A percentile compares a stretch with the other conserved stretches of the same genome.
These are phyloP conservation scores for Nakazawaea populi DNA, from an alignment of 805 yeast species.

Conservation along the genomic window DNA sequence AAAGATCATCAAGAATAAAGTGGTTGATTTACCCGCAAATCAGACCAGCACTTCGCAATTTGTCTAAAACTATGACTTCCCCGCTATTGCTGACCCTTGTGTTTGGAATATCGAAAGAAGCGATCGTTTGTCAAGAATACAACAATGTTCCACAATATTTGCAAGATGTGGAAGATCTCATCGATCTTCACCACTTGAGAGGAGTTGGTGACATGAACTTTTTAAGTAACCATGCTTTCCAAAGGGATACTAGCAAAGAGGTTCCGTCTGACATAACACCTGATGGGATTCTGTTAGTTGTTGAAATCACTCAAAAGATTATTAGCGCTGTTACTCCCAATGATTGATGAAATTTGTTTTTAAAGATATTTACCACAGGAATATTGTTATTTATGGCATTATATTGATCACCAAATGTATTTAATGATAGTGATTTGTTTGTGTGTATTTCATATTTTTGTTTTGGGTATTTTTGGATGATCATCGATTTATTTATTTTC, in stretches of 20 bases:
- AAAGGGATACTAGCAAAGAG: background rate
- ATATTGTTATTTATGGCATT: too few species aligned
- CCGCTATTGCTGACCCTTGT: constrained; percentile 7
- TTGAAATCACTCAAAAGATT: constrained; percentile 1
- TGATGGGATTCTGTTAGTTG: background rate
- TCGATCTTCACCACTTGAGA: constrained; percentile 17
- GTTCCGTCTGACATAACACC: background rate
- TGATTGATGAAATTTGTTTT: background rate
- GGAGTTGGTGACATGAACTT: constrained; percentile 18
- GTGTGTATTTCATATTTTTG: background rate
- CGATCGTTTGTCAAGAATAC: constrained; percentile 27
- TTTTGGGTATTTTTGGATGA: background rate
- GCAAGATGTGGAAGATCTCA: constrained; percentile 14
- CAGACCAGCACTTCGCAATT: constrained; percentile 1
- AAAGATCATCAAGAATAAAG: constrained; percentile 12
- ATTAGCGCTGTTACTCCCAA: constrained; percentile 3
- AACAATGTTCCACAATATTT: constrained; percentile 17
- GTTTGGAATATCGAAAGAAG: constrained; percentile 9
- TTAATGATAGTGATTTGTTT: background rate
- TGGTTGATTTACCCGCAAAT: constrained; percentile 13
- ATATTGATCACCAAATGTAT: background rate
- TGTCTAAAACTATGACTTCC: constrained; percentile 5
- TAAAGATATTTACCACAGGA: too few species aligned
- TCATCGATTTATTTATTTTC: too few species aligned
- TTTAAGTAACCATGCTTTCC: constrained; percentile 13